Conservation (phyloP, 257 asterid genomes). For the Solanum dulcamara region DNA sequence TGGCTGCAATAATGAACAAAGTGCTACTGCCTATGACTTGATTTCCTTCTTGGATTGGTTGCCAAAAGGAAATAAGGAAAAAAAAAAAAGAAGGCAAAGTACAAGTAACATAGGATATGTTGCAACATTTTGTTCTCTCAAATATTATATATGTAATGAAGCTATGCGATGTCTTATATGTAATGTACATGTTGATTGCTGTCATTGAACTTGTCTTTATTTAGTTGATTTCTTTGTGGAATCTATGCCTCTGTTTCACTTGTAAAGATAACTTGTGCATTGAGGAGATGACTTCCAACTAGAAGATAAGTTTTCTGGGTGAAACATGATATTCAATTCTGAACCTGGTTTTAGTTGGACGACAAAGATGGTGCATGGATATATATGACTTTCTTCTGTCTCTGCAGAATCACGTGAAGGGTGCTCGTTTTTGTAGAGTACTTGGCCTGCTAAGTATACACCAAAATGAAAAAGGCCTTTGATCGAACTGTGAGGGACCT, state of each 20-base stretch:
- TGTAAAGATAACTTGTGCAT: background rate
- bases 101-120: background rate
- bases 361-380: background rate
- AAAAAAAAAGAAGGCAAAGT: background rate
- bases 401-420: background rate
- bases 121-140: background rate
- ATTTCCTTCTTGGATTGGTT: background rate
- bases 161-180: background rate
- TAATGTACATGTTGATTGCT: background rate
- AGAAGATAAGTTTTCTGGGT: background rate
- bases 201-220: background rate
- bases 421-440: background rate
- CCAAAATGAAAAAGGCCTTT: constrained; percentile 84
- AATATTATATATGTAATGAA: too few relatives aligned
- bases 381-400: background rate
- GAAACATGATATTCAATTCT: background rate
- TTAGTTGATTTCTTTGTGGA: background rate
- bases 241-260: background rate
- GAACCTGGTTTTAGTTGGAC: background rate
- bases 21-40: background rate
- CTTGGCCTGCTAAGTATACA: constrained; percentile 21
- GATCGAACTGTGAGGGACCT: constrained; percentile 91
- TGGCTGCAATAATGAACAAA: background rate
- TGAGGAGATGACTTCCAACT: background rate
- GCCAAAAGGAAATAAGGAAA: too few relatives aligned